Base-by-base conservation (phyloP, 345 rosid genomes). In the Citrus cavaleriei region DNA sequence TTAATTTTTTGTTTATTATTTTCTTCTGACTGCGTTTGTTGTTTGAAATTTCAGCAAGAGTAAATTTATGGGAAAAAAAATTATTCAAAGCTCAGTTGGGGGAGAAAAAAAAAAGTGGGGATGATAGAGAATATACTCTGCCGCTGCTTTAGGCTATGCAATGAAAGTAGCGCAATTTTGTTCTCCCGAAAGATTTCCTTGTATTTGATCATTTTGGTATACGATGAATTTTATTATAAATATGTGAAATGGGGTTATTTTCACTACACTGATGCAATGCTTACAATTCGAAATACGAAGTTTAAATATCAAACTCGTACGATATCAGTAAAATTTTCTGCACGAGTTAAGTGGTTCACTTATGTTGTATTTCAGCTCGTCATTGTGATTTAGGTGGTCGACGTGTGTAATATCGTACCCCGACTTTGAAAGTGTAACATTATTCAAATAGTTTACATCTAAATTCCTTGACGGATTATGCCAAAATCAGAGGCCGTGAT, bases 41-140 rank as follows among this genome's bases (percentile, higher is more conserved):
- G 34, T 69, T 30, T 72, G 58, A 37, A 68, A 73, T 83, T 58
- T 57, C 68, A 69, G 62, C 55, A 58, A 58, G 64, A 64, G 75
- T 22, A 57, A 79, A n/a, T n/a, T n/a, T n/a, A n/a, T n/a, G n/a
- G n/a, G n/a, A n/a, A n/a, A n/a, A n/a, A n/a, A n/a, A n/a, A n/a
- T n/a, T n/a, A n/a, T n/a, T n/a, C n/a, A n/a, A n/a, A n/a, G n/a
- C n/a, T n/a, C n/a, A n/a, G n/a, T n/a, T n/a, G n/a, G n/a, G n/a
- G n/a, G n/a, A n/a, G n/a, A n/a, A n/a, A n/a, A n/a, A 32, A 13
- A 46, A 3, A 12, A 3, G 51, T 46, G 51, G 18, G 16, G 24
- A 22, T 46, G 46, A 18, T 25, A 70, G 40, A 70, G 51, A 35
- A 49, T 59, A 24, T 32, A n/a, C 24, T 58, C 9, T 79, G 54